Percentiles rank a stretch among this genome's conserved stretches.
phyloP scores from a whole-genome alignment of 768 basidiomycete species.

The Tephrocybe rancida region DNA sequence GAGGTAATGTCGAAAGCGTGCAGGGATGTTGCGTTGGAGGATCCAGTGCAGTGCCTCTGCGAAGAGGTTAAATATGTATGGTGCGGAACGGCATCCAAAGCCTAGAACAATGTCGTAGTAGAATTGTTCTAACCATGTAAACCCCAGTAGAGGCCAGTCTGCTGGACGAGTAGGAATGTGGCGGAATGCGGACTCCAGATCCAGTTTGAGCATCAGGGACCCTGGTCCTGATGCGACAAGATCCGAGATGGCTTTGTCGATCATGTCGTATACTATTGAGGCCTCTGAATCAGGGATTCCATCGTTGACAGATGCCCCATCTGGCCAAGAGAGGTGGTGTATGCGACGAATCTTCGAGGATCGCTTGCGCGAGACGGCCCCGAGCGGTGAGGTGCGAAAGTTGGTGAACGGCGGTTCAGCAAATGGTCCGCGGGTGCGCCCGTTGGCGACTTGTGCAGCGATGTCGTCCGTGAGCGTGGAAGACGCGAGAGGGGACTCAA shows the following conservation, averaged over 20 bases:
- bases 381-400: conserved; percentile 26
- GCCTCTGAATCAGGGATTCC: conserved; percentile 30
- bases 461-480: conserved; percentile 6
- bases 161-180: conserved; percentile 32
- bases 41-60: conserved; percentile 45
- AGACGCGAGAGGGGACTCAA: conserved; percentile 10
- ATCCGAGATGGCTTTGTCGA: conserved; percentile 23
- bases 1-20: conserved; percentile 32
- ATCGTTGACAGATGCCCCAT: conserved; percentile 28
- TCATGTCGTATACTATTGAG: conserved; percentile 30
- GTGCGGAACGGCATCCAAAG: conserved; percentile 34
- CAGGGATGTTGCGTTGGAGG: conserved; percentile 30
- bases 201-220: conserved; percentile 34
- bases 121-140: conserved; percentile 27
- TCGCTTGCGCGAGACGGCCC: conserved; percentile 22
- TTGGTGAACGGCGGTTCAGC: conserved; percentile 13
- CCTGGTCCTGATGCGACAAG: conserved; percentile 24
- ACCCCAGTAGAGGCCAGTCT: conserved; percentile 36
- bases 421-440: conserved; percentile 23
- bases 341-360: conserved; percentile 25
- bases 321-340: conserved; percentile 25
- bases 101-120: conserved; percentile 32
- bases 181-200: conserved; percentile 39
- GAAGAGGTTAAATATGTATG: conserved; percentile 43
- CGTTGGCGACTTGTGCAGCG: not conserved